Evolutionary conservation across 2,329 filamentous ascomycete genomes (phyloP).

Genomic region (Sporothrix mexicana): DNA sequence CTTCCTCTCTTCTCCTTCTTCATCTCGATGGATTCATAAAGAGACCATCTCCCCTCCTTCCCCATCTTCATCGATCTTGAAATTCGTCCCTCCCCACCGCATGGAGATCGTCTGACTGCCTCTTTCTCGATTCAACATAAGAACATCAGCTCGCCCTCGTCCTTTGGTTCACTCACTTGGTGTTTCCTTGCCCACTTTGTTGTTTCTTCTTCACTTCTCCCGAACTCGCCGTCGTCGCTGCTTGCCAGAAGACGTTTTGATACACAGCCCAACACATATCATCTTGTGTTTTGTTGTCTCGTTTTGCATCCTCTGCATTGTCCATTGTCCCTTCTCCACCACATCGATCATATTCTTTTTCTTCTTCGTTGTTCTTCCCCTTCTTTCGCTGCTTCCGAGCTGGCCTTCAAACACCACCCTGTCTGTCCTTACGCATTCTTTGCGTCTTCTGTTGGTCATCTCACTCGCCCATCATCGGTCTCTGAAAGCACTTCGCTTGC

Average conservation of each 20-base stretch:
- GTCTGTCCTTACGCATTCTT: conserved; percentile 6
- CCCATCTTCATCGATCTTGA: conserved; percentile 20
- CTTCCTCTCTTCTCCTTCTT: conserved; percentile 16
- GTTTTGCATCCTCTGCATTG: neutral
- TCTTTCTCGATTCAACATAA: conserved; percentile 25
- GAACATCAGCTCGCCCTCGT: conserved; percentile 20
- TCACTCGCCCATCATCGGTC: conserved; percentile 10
- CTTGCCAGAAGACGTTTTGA: conserved; percentile 9
- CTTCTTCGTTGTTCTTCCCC: neutral
- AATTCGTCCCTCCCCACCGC: conserved; percentile 20
- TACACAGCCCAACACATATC: conserved; percentile 20
- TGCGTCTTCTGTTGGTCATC: conserved; percentile 4
- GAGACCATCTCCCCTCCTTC: conserved; percentile 25
- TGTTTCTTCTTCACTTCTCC: neutral
- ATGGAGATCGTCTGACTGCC: conserved; percentile 32
- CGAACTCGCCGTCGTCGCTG: conserved; percentile 16
- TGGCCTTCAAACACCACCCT: conserved; percentile 21
- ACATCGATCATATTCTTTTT: neutral
- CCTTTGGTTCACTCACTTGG: conserved; percentile 4
- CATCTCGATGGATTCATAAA: conserved; percentile 35
- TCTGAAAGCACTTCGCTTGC: neutral
- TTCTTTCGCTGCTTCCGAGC: conserved; percentile 1
- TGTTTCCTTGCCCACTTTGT: neutral
- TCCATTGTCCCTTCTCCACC: neutral
- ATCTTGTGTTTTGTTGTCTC: neutral